phyloP scores from a whole-genome alignment of 1,284 basidiomycete genomes.

The Microbotryum saponariae region DNA sequence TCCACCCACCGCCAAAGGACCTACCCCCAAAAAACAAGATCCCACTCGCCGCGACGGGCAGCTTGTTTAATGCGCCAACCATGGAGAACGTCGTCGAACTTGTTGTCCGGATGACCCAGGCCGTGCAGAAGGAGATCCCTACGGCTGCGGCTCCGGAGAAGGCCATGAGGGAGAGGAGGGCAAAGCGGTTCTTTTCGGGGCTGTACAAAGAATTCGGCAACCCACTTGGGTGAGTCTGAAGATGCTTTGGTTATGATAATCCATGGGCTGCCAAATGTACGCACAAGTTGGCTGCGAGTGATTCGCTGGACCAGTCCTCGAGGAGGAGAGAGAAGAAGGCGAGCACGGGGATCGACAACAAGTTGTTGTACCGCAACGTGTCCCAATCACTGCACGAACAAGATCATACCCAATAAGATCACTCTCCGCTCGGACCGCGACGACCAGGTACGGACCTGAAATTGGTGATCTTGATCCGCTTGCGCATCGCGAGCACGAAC shows the following conservation, averaged over 20 bases:
- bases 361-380: slow-evolving; percentile 99
- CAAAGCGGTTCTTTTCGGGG: slow-evolving; percentile 69
- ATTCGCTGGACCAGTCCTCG: slow-evolving; percentile 83
- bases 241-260: slow-evolving; percentile 39
- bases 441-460: slow-evolving; percentile 54
- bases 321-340: slow-evolving; percentile 71
- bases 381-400: slow-evolving; percentile 49
- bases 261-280: slow-evolving; percentile 5
- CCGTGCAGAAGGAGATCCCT: slow-evolving; percentile 95
- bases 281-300: slow-evolving; percentile 77
- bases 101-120: slow-evolving; percentile 95
- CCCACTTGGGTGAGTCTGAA: neutral
- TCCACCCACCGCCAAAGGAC: neutral
- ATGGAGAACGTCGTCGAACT: slow-evolving; percentile 99
- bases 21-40: slow-evolving; percentile 74
- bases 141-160: slow-evolving; percentile 96
- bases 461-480: slow-evolving; percentile 91
- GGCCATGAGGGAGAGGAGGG: slow-evolving; percentile 78
- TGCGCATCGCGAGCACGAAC: slow-evolving; percentile 82
- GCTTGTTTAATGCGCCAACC: slow-evolving; percentile 98
- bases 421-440: neutral
- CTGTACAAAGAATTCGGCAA: slow-evolving; percentile 44
- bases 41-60: slow-evolving; percentile 91
- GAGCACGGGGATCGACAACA: slow-evolving; percentile 83
- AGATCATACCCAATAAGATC: neutral